Evolutionary conservation across 371 early-diverging fungal genomes (phyloP), one percentile per base, ranked within the genome.

Genomic region (Saksenaea vasiformis): DNA sequence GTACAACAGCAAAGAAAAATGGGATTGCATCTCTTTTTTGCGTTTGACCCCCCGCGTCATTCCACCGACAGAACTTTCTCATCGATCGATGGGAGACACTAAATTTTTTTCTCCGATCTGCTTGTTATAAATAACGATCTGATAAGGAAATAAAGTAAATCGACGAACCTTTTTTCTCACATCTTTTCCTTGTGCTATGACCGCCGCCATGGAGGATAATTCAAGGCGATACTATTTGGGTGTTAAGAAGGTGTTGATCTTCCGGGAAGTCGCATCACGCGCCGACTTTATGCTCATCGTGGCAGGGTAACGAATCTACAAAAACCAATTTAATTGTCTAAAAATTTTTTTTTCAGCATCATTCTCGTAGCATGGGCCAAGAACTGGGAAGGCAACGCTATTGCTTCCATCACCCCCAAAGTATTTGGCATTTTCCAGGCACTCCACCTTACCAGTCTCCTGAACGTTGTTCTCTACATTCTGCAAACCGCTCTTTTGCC

Each of bases 401-500:
- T 60, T 1, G 37, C 56, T 47, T 39, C 69, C 24, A 28, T 72
- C 8, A 59, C 60, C 10, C 56, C 62, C 5, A 58, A 54, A 10
- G 69, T 81, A 4, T 67, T 67, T 11, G 70, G 64, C 55, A 1
- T 44, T 17, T 73, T 81, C 24, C 5, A 59, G 7, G 58, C 64
- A 0, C 62, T 72, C 3, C 73, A 77, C 11, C 26, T 72, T 11
- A 26, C 61, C 17, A 64, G 67, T 27, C 38, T 79, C 19, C 65
- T 79, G 15, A 70, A 70, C 37, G 72, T 71, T 1, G 77, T 81
- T 17, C 68, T 75, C 26, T 70, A 70, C 57, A 73, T 77, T 44
- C 54, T 79, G 14, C 74, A 77, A 15, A 76, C 79, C 0, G 82
- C 72, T n/a, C 55, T 82, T 8, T 68, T 77, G 3, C 82, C 82